Base-by-base conservation (phyloP, 192 early-diverging fungal species). In the Coemansia sp. region DNA sequence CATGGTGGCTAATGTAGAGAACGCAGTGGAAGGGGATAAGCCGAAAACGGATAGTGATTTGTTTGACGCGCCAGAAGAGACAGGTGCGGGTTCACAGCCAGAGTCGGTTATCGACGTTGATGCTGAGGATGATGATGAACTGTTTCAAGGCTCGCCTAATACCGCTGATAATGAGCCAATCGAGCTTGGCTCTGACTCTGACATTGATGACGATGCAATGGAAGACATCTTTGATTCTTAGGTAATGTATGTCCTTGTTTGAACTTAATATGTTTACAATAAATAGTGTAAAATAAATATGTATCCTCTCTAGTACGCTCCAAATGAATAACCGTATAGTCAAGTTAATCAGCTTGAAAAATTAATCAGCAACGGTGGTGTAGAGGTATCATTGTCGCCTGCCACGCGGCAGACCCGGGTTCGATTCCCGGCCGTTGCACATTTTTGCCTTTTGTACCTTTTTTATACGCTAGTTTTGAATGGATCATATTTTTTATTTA, bases 351-450 rank as follows among this genome's bases (percentile, higher is more conserved):
- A 31, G 29, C 29, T 31, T 31, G 7, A 31, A 0, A 31, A 31
- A 6, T 27, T 53, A 8, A 6, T 3, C 31, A 43, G 80, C 85
- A 75, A 65, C 61, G 77, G 67, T 86, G 78, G 84, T 85, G 84
- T 83, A 88, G 77, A 76, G 88, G 88, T 87, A 89, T 84, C 88
- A 89, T 87, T 77, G 84, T 82, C 76, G 88, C 88, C 85, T 89
- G 85, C 88, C 88, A 89, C 86, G 88, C 88, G 76, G 82, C 79
- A 82, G 88, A 86, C 87, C 87, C 85, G 88, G 84, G 88, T 90
- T 90, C 88, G 87, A 90, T 87, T 89, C 87, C 83, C 87, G 85
- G 87, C 69, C 80, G 72, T 75, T 82, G 86, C 86, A 87, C 41
- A 8, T 19, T 61, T 62, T 65, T 39, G 29, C 29, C 29, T 6